Percentiles rank a stretch among this genome's conserved stretches.
Conservation (phyloP, 31 red algal genomes). For the Asparagopsis taxiformis region DNA sequence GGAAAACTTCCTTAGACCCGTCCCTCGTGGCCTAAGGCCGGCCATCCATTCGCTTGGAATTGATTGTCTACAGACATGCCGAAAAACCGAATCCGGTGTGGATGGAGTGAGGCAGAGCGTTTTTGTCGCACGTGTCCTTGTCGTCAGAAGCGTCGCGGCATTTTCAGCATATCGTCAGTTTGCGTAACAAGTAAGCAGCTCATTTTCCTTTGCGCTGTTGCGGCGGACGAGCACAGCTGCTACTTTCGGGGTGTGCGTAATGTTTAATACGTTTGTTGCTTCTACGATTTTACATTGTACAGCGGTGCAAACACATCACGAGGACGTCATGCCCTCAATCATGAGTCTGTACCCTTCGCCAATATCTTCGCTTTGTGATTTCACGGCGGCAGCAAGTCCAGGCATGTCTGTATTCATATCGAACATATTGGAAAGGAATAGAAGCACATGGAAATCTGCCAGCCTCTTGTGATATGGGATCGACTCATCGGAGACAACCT, state of each 20-base stretch:
- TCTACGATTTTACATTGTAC: not conserved
- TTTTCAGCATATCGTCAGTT: no score
- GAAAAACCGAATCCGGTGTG: no score
- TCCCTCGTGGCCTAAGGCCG: constrained; percentile 54
- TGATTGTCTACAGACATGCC: no score
- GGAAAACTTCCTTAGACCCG: constrained; percentile 75
- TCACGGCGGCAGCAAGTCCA: constrained; percentile 56
- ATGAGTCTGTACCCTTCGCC: constrained; percentile 92
- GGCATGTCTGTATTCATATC: constrained; percentile 98
- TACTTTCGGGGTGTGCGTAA: no score
- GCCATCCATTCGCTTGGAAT: not conserved
- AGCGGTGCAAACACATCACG: constrained; percentile 6
- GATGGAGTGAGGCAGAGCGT: no score
- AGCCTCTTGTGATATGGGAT: constrained; percentile 72
- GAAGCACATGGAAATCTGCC: constrained; percentile 91
- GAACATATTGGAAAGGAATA: constrained; percentile 90
- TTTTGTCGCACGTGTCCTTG: no score
- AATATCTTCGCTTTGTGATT: constrained; percentile 69
- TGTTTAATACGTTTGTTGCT: no score
- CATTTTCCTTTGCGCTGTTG: no score
- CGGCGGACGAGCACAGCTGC: no score
- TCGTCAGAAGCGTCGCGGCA: no score
- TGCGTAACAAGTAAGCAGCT: no score
- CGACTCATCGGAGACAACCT: constrained; percentile 35
- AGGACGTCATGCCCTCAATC: constrained; percentile 87